phyloP scores from a whole-genome alignment of 306 rosid species.

The Medicago truncatula region DNA sequence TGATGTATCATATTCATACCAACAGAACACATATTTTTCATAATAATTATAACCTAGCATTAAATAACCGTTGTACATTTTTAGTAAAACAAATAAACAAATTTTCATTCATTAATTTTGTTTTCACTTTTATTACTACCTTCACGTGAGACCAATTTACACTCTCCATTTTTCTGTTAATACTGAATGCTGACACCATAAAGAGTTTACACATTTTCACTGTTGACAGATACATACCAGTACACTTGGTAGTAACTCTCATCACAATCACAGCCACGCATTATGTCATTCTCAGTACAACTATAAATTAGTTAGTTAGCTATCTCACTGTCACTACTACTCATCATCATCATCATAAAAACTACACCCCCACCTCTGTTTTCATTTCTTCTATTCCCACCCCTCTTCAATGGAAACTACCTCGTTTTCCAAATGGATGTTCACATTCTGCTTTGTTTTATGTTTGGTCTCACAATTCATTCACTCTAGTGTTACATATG shows the following conservation, averaged over 20 bases:
- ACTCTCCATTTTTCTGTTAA: neutral
- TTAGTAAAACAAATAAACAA: neutral
- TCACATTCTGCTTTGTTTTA: constrained; percentile 52
- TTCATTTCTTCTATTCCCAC: neutral
- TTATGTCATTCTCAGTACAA: neutral
- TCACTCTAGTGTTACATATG: constrained; percentile 73
- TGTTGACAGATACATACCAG: neutral
- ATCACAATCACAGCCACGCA: neutral
- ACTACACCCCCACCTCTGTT: neutral
- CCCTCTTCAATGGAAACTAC: constrained; percentile 49
- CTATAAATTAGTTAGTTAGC: neutral
- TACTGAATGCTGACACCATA: neutral
- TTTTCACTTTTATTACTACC: constrained; percentile 8
- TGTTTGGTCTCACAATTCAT: constrained; percentile 49
- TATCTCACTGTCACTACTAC: neutral
- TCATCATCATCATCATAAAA: too few species aligned
- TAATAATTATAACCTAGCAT: too few species aligned
- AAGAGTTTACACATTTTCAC: too few species aligned
- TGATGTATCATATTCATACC: neutral
- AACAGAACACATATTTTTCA: neutral
- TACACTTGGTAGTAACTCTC: neutral
- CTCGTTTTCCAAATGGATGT: constrained; percentile 53
- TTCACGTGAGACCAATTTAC: neutral
- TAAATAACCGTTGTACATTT: neutral
- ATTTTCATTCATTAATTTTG: neutral